Base-by-base conservation (phyloP, 192 early-diverging fungal genomes). In the Entomortierella parvispora region DNA sequence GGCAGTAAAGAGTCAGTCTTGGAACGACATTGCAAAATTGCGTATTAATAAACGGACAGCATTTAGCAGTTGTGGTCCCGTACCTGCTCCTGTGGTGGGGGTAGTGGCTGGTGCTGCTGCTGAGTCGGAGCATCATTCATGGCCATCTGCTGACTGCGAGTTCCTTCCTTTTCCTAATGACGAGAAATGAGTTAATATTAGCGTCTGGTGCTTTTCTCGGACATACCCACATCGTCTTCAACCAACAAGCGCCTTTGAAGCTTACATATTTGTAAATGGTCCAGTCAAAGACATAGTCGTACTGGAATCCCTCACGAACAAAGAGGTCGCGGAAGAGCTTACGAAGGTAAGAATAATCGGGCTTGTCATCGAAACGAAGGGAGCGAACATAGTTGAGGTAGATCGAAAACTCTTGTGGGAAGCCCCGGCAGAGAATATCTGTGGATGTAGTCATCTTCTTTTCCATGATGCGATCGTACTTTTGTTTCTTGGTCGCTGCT, bases 401-500 rank as follows among this genome's bases (percentile, higher is more conserved):
- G 37, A 92, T 89, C 20, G 90, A 88, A 82, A 96, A 95, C 80
- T 96, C 95, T 71, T 85, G 87, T 1, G 95, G 94, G 67, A 90
- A 92, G 4, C 91, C 90, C 34, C 90, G 89, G 82, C 94, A 95
- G 11, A 96, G 84, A 61, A 89, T 81, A 65, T 94, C 95, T 12
- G 93, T 91, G 20, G 89, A 86, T 18, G 94, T 95, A 25, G 88
- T 90, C 88, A 94, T 93, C 84, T 96, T 96, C 83, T 92, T 93
- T 62, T 94, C 93, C 93, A 94, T 93, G 65, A 96, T 96, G 65
- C 93, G 91, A 80, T 96, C 95, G 80, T 96, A 95, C 82, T 95
- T 95, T 89, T 94, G 93, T 80, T 93, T 93, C 81, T 95, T 95
- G 56, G 91, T 95, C 7, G 89, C 90, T 11, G 93, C 94, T 76